Evolutionary conservation across 306 rosid genomes (phyloP), one percentile per base, ranked within the genome.

Genomic region (Cucumis hystrix): DNA sequence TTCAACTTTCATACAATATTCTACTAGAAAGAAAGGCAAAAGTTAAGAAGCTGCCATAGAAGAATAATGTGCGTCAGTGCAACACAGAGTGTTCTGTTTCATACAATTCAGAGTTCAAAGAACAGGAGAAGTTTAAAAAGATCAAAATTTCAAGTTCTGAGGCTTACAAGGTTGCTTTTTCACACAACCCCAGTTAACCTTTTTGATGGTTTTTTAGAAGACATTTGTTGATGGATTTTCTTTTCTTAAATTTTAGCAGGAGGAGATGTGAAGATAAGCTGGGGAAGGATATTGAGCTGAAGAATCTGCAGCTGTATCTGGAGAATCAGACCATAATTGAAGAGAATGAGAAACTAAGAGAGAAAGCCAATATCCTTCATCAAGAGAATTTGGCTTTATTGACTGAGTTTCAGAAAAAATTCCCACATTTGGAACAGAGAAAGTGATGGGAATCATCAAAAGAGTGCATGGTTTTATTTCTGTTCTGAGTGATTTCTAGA

Each of bases 251-350:
- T 43, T 10, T 73, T 52, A 28, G 74, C 83, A 81, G 89, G 63
- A 81, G 82, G 47, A 78, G 83, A 41, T 72, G 28, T 21, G 80
- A 65, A 49, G 76, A 74, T 64, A 64, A 59, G 67, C 76, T 7
- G 47, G 84, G 81, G 61, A 72, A 56, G 45, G 84, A 80, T 58
- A 68, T 86, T 73, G 80, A 80, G 73, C 59, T 86, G 60, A 78
- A 84, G 81, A 87, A 87, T 73, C 56, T 85, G 73, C 80, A 85
- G 79, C 84, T 87, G 12, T 85, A 77, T 78, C 25, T 87, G 84
- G 83, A 87, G 82, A 87, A 87, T 79, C 74, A 85, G 60, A 81
- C 79, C 37, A 87, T 87, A 57, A 85, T 78, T 18, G 82, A 85
- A 70, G 85, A 81, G 82, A 87, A 87, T 57, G 80, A 81, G 80